Percentiles rank a stretch among this genome's conserved stretches.
phyloP scores from a whole-genome alignment of 169 alveolate genomes.

The Plasmodium billcollinsi region DNA sequence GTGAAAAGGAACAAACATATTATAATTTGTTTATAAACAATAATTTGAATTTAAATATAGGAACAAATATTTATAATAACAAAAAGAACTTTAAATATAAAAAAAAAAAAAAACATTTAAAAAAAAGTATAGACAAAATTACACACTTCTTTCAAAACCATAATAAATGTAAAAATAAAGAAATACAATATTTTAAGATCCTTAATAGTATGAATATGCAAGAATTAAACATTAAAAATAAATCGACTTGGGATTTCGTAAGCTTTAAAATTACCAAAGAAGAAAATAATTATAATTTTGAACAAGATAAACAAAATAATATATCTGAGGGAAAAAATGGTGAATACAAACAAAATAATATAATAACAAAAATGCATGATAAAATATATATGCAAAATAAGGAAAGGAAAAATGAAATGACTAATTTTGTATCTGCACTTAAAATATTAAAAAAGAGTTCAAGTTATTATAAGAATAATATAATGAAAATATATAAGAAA shows the following conservation, averaged over 20 bases:
- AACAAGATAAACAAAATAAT: background rate
- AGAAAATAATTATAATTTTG: background rate
- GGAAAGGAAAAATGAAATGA: background rate
- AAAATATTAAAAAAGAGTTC: constrained; percentile 2
- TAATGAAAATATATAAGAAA: constrained; percentile 1
- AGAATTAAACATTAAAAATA: constrained; percentile 47
- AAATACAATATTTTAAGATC: background rate
- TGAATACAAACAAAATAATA: background rate
- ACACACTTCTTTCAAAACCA: too few relatives aligned
- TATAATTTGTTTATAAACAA: too few relatives aligned
- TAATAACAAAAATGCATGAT: too few relatives aligned
- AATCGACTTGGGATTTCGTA: constrained; percentile 48
- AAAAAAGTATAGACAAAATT: too few relatives aligned
- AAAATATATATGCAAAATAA: background rate
- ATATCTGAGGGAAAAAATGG: background rate
- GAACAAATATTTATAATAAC: background rate
- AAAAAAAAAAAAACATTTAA: background rate
- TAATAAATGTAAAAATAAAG: background rate
- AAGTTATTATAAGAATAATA: background rate
- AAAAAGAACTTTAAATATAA: background rate
- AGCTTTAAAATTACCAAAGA: constrained; percentile 21
- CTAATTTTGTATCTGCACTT: constrained; percentile 1
- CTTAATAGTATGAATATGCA: constrained; percentile 28
- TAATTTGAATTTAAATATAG: too few relatives aligned
- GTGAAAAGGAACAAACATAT: too few relatives aligned